Base-by-base conservation (phyloP, 768 basidiomycete genomes). In the Macrolepiota albuminosa region DNA sequence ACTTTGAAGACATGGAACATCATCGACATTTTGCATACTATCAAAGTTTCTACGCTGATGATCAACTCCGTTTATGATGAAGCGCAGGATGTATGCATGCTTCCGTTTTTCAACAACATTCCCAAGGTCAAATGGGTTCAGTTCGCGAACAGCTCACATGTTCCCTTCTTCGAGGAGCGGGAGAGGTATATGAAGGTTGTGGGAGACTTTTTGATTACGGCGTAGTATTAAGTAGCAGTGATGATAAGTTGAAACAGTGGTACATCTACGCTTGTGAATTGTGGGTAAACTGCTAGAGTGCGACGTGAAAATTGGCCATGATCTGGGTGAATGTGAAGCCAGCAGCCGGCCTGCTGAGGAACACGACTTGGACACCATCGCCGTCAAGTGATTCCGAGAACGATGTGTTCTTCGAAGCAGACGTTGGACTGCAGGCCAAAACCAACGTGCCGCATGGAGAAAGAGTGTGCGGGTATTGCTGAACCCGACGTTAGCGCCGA, bases 381-480 rank as follows among this genome's bases (percentile, higher is more conserved):
- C 83, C 84, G 8, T 86, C 86, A 48, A 89, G 87, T 62, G 87
- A 55, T 6, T 43, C 54, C 6, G 77, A 5, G 2, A 42, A 78
- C 49, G 89, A 89, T 67, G 73, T 69, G 33, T 74, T 84, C 47
- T 73, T 78, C 31, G 75, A 70, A 29, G 68, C 66, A 5, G 64
- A 70, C n/a, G 63, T 45, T 6, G 36, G 36, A 6, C 21, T 21
- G 21, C 8, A 8, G 6, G 18, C 11, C 2, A 10, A 7, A 10
- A 5, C 39, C 39, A 18, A 13, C 2, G 18, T 4, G 18, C 40
- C 40, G 40, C 5, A 21, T 21, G 80, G 54, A 70, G 81, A 64
- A 93, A 93, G 73, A 91, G 89, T 66, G 91, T 93, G 37, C 77
- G 91, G 7, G 86, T 93, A 54, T 90, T 87, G 33, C 70, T 92